phyloP scores from a whole-genome alignment of 2,329 filamentous ascomycete species.

The Penicillium corylophilum region DNA sequence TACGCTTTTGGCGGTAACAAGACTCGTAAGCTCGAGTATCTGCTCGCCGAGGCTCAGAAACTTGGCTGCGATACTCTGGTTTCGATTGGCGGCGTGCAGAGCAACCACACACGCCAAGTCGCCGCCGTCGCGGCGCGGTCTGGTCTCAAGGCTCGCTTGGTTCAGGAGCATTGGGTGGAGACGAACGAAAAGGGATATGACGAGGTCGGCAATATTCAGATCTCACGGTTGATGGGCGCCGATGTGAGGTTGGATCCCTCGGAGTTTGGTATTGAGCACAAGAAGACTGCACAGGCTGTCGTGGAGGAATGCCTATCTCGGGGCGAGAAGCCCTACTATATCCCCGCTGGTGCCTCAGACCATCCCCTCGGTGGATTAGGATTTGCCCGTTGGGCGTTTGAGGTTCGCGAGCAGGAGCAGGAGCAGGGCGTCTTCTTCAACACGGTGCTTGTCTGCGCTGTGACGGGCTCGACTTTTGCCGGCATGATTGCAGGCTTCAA shows the following conservation, averaged over 20 bases:
- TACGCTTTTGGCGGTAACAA: conserved; percentile 70
- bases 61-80: conserved; percentile 62
- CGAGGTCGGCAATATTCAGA: conserved; percentile 69
- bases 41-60: conserved; percentile 61
- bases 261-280: conserved; percentile 68
- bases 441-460: conserved; percentile 66
- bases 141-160: conserved; percentile 52
- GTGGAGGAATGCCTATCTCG: conserved; percentile 52
- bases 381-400: conserved; percentile 70
- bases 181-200: conserved; percentile 61
- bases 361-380: conserved; percentile 69
- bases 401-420: conserved; percentile 64
- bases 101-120: conserved; percentile 68
- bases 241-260: conserved; percentile 61
- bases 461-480: conserved; percentile 69
- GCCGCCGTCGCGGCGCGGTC: conserved; percentile 61
- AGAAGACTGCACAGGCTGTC: conserved; percentile 57
- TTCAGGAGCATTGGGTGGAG: conserved; percentile 70
- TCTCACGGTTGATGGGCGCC: conserved; percentile 66
- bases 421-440: conserved; percentile 65
- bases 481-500: conserved; percentile 74
- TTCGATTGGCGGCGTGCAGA: conserved; percentile 67
- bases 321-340: conserved; percentile 67
- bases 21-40: conserved; percentile 68
- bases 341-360: conserved; percentile 69